phyloP scores from a whole-genome alignment of 2,329 filamentous ascomycete species.

The Penicillium sp. region DNA sequence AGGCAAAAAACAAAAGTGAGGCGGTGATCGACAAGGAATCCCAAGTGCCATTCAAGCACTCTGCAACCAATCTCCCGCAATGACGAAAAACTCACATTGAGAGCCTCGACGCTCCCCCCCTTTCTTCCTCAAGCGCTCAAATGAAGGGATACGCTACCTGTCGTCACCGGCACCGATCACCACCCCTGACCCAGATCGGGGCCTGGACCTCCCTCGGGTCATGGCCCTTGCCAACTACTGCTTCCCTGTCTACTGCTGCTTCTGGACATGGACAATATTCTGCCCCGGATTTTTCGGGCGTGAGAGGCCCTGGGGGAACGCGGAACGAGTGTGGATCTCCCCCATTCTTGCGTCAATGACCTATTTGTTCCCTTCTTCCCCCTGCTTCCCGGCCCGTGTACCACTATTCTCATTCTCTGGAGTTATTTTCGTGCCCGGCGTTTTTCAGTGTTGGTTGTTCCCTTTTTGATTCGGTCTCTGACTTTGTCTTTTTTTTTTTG shows the following conservation, averaged over 20 bases:
- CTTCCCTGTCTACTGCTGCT: background rate
- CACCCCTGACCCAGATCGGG: constrained; percentile 1
- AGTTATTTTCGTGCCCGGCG: constrained; percentile 6
- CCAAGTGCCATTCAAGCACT: background rate
- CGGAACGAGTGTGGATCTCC: constrained; percentile 6
- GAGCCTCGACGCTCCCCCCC: constrained; percentile 5
- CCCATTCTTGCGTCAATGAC: background rate
- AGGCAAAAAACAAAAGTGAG: constrained; percentile 12
- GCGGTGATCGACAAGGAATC: constrained; percentile 13
- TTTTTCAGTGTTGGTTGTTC: constrained; percentile 4
- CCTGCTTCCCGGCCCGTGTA: constrained; percentile 18
- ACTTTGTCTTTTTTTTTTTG: constrained; percentile 5
- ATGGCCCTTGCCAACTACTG: constrained; percentile 3
- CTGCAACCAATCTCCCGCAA: background rate
- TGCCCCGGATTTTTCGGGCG: constrained; percentile 11
- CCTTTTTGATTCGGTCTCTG: background rate
- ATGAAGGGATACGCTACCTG: constrained; percentile 9
- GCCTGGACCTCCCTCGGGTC: background rate
- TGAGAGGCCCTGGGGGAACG: constrained; percentile 8
- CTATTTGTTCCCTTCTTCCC: background rate
- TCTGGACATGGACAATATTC: background rate
- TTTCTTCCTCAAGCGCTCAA: constrained; percentile 1
- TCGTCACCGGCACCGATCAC: constrained; percentile 12
- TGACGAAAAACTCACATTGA: background rate
- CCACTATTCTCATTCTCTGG: constrained; percentile 15